Base-by-base conservation (phyloP, 2,329 filamentous ascomycete genomes). In the Colletotrichum somersetense region DNA sequence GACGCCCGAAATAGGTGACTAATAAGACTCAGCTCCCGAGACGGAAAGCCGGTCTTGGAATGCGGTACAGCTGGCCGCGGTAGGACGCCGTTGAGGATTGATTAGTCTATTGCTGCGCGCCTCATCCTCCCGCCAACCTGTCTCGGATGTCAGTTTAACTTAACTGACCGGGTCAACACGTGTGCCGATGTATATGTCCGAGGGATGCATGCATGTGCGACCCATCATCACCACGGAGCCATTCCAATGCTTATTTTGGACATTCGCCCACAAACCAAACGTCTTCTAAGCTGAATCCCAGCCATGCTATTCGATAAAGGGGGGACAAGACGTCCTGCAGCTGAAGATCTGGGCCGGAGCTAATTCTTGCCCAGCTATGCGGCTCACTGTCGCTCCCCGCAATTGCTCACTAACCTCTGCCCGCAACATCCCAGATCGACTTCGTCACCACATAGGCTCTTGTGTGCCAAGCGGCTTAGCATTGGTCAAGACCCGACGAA, bases 361-460 rank as follows among this genome's bases (percentile, higher is more conserved):
- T 46, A 12, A 12, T 23, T 48, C 10, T 12, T n/a, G n/a, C 6
- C 7, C 23, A 38, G n/a, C 61, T 20, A 26, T 42, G 42, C 53
- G 23, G 48, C 26, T 14, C 26, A 52, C 50, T 50, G 38, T 55
- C 23, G 59, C 33, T 40, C 44, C 44, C 57, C 40, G 38, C 62
- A 48, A 55, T 33, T 40, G 35, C 33, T 55, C 38, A 26, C 33
- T 55, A 38, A 26, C 62, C 62, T 66, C 30, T 35, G 18, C 52
- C 48, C 48, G 48, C 58, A 50, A 50, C 40, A 50, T 46, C 7
- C 42, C 42, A 7, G 50, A 44, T 65, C 44, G 42, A 52, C 33
- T 42, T 44, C 33, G 62, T 67, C 68, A 46, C 35, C 42, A 30
- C 20, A 57, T 8, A 52, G 64, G 50, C 40, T 58, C 26, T 44